Percentiles rank a stretch among this genome's conserved stretches.
phyloP scores from a whole-genome alignment of 2,329 filamentous ascomycete species.

The Ceratocystis smalleyi region DNA sequence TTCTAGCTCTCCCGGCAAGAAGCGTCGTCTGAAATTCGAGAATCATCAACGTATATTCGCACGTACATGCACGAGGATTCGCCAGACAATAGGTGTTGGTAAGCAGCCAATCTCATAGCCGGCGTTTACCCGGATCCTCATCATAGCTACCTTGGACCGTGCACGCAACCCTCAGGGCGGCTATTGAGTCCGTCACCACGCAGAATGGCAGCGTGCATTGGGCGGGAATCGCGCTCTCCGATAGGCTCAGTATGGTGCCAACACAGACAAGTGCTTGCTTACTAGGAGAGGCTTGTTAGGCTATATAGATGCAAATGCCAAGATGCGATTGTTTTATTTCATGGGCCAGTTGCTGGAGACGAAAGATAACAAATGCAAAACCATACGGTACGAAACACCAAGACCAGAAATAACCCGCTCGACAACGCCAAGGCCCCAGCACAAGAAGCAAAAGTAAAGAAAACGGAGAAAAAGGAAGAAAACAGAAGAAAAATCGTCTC shows the following conservation, averaged over 20 bases:
- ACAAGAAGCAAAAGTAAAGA: not conserved
- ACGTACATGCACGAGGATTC: not conserved
- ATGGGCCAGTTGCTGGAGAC: not conserved
- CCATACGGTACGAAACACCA: not conserved
- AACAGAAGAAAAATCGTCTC: not conserved
- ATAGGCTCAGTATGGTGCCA: not conserved
- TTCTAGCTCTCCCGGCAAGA: no score
- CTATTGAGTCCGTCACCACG: not conserved
- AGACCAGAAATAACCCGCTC: constrained; percentile 1
- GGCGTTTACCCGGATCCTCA: not conserved
- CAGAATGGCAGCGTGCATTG: not conserved
- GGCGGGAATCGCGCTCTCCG: not conserved
- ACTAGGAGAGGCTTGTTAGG: not conserved
- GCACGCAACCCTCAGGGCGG: not conserved
- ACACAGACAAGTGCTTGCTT: not conserved
- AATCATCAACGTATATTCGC: not conserved
- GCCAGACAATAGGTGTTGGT: not conserved
- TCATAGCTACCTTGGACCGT: not conserved
- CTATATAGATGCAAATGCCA: not conserved
- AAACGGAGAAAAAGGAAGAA: not conserved
- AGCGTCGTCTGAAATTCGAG: no score
- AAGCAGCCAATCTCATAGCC: not conserved
- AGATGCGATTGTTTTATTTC: not conserved
- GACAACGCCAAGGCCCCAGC: not conserved
- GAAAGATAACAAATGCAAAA: not conserved